Evolutionary conservation across 441 rosid genomes (phyloP).

Genomic region (Macaranga tanarius): DNA sequence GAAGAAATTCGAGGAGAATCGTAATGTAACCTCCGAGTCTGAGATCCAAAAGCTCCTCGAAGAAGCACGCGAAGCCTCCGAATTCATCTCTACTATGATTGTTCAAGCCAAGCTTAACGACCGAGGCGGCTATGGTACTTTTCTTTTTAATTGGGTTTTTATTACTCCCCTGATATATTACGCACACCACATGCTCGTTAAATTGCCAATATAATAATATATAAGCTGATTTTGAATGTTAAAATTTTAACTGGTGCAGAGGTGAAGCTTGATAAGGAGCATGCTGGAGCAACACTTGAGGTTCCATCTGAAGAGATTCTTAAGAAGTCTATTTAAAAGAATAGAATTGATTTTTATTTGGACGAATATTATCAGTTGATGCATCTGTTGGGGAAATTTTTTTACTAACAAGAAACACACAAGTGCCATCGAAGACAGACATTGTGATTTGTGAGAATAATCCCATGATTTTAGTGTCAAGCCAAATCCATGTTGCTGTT

Average conservation of each 20-base stretch:
- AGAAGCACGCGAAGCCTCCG: slow-evolving; percentile 76
- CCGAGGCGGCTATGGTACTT: slow-evolving; percentile 77
- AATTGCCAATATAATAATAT: slow-evolving; percentile 18
- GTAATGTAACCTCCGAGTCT: slow-evolving; percentile 53
- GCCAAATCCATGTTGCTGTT: too few species aligned
- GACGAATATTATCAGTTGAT: too few species aligned
- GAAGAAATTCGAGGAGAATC: slow-evolving; percentile 78
- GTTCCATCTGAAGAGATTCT: slow-evolving; percentile 73
- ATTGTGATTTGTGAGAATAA: too few species aligned
- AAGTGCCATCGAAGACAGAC: too few species aligned
- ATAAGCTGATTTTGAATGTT: not conserved
- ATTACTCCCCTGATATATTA: not conserved
- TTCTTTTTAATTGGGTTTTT: too few species aligned
- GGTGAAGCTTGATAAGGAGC: slow-evolving; percentile 70
- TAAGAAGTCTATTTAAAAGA: slow-evolving; percentile 41
- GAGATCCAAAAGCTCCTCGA: slow-evolving; percentile 69
- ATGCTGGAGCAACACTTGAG: slow-evolving; percentile 87
- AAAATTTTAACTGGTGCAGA: slow-evolving; percentile 39
- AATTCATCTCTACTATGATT: slow-evolving; percentile 80
- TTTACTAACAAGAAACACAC: too few species aligned
- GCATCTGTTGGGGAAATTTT: too few species aligned
- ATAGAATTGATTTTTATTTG: too few species aligned
- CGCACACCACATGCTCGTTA: slow-evolving; percentile 31
- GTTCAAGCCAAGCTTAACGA: slow-evolving; percentile 77
- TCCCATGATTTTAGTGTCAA: too few species aligned